A percentile compares a stretch with the other conserved stretches of the same genome.
phyloP scores from a whole-genome alignment of 148 eudicot species.

The Rheum nobile region DNA sequence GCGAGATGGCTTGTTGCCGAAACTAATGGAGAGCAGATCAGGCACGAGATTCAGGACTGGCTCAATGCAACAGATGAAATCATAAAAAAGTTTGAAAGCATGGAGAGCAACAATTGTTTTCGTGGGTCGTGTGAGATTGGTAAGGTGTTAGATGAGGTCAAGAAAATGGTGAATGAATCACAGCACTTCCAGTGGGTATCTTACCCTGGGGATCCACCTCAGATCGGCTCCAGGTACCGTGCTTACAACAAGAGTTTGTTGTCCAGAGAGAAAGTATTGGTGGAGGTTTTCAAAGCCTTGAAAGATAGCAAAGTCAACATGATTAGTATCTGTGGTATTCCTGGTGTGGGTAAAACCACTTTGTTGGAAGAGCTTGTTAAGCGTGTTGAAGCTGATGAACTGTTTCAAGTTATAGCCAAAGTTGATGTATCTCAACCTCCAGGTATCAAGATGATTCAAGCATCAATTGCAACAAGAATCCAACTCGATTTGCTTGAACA shows the following conservation, averaged over 20 bases:
- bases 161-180: not conserved
- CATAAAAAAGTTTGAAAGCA: not conserved
- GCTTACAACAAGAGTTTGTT: not conserved
- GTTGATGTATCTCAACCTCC: not conserved
- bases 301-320: not conserved
- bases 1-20: not conserved
- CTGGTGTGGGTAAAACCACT: slow-evolving; percentile 2
- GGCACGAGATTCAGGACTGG: not conserved
- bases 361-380: not conserved
- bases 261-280: not conserved
- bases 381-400: not conserved
- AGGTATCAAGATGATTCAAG: not conserved
- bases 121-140: not conserved
- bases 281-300: not conserved
- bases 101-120: not conserved
- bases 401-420: not conserved
- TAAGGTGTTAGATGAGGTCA: not conserved
- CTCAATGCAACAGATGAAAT: not conserved
- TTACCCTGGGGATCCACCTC: not conserved
- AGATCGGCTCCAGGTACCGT: not conserved
- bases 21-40: not conserved
- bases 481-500: not conserved
- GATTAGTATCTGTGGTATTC: not conserved
- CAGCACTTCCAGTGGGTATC: not conserved
- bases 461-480: not conserved